These are phyloP conservation scores for Aspergillus coremiiformis DNA, from an alignment of 495 filamentous ascomycete species.

Conservation along the genomic window DNA sequence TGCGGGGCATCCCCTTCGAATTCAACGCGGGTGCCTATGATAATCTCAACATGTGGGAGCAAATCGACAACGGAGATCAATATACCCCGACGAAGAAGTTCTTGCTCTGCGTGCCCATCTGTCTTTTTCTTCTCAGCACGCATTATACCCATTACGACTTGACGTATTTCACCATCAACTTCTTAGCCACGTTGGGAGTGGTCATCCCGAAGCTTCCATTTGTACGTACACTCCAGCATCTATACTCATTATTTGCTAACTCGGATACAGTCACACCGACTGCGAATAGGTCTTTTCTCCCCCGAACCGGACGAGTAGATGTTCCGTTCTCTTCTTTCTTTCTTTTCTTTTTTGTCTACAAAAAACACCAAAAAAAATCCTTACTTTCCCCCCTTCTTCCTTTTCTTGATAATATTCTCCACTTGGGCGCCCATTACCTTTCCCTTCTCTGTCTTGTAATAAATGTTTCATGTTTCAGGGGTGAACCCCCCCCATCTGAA, in stretches of 20 bases:
- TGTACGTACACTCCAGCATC: constrained; percentile 42
- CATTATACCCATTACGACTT: constrained; percentile 98
- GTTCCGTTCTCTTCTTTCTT: constrained; percentile 14
- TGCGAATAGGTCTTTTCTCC: constrained; percentile 45
- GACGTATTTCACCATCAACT: constrained; percentile 94
- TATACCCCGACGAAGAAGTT: constrained; percentile 99
- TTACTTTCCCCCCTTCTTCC: too few relatives aligned
- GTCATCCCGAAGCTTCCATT: constrained; percentile 93
- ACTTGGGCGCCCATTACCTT: constrained; percentile 14
- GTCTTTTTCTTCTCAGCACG: constrained; percentile 91
- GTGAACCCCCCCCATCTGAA: constrained; percentile 1
- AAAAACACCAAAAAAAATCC: too few relatives aligned
- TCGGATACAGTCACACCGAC: constrained; percentile 35
- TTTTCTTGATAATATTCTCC: constrained; percentile 17
- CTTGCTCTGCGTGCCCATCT: constrained; percentile 84
- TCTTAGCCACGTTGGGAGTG: constrained; percentile 80
- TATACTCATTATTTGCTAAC: constrained; percentile 19
- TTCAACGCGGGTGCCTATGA: constrained; percentile 99
- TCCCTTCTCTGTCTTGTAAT: constrained; percentile 3
- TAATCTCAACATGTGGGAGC: constrained; percentile 99
- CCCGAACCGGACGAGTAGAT: constrained; percentile 39
- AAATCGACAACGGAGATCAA: constrained; percentile 98
- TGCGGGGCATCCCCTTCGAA: constrained; percentile 95
- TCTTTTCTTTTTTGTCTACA: constrained; percentile 8
- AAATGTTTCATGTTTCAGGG: not conserved